Conservation (phyloP, 2,329 filamentous ascomycete species). For the Cyanodermella asteris region DNA sequence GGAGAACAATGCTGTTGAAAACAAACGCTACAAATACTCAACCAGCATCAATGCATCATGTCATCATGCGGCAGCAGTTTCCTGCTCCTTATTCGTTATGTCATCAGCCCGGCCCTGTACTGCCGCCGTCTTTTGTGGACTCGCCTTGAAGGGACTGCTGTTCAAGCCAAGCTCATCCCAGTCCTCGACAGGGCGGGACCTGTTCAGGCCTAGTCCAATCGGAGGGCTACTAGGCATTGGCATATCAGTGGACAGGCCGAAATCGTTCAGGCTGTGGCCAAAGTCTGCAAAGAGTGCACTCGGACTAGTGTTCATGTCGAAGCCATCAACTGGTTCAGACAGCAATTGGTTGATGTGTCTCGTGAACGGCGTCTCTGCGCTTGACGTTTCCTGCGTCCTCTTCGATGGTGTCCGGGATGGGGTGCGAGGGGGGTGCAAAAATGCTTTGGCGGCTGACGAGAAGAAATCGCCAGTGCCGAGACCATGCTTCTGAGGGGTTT, state of each 20-base stretch:
- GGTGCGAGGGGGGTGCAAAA: constrained; percentile 6
- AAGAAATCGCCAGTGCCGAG: constrained; percentile 16
- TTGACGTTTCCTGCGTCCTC: constrained; percentile 1
- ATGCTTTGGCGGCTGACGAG: constrained; percentile 8
- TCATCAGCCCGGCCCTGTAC: too few species aligned
- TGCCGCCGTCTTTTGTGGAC: too few species aligned
- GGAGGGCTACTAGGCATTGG: constrained; percentile 26
- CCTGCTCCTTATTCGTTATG: too few species aligned
- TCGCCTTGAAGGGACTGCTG: too few species aligned
- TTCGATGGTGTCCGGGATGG: constrained; percentile 5
- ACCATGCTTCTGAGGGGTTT: constrained; percentile 36
- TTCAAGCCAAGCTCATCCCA: too few species aligned
- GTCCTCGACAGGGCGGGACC: constrained; percentile 11
- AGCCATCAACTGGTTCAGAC: constrained; percentile 31
- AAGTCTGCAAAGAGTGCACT: constrained; percentile 20
- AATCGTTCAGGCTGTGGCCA: constrained; percentile 6
- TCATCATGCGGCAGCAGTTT: too few species aligned
- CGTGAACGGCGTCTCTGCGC: constrained; percentile 33
- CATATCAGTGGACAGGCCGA: constrained; percentile 15
- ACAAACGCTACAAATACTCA: too few species aligned
- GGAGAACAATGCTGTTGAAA: too few species aligned
- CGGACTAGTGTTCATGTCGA: constrained; percentile 17
- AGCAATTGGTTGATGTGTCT: constrained; percentile 42
- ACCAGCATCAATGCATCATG: too few species aligned
- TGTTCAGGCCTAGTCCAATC: constrained; percentile 14